Evolutionary conservation across 495 filamentous ascomycete genomes (phyloP).

Genomic region (Penicillium silybi): DNA sequence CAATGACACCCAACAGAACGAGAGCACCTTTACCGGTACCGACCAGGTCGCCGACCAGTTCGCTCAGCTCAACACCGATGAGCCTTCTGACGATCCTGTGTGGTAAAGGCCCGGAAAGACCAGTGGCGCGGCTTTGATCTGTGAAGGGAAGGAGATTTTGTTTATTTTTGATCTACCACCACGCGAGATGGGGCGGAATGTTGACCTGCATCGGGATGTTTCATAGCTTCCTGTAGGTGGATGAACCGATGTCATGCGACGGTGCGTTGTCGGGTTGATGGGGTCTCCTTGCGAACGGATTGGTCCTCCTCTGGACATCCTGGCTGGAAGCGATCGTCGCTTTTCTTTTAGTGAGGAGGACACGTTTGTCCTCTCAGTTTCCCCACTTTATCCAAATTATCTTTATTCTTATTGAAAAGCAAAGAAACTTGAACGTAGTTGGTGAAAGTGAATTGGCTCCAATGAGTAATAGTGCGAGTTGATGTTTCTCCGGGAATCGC

Average conservation of each 20-base stretch:
- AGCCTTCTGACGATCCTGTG: neutral
- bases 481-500: too few species aligned
- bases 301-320: neutral
- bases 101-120: neutral
- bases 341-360: neutral
- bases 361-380: too few species aligned
- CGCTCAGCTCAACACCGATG: neutral
- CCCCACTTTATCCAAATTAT: too few species aligned
- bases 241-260: neutral
- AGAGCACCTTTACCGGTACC: neutral
- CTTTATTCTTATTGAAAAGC: neutral
- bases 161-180: neutral
- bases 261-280: neutral
- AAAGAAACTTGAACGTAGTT: neutral
- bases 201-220: neutral
- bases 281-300: neutral
- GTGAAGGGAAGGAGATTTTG: neutral
- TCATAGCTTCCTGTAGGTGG: neutral
- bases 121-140: constrained; percentile 5
- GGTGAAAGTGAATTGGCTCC: neutral
- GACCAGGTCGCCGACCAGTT: neutral
- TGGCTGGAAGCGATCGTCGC: neutral
- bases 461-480: too few species aligned
- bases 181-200: neutral
- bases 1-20: neutral